A percentile compares a stretch with the other conserved stretches of the same genome.
These are phyloP conservation scores for Entonaema liquescens DNA, from an alignment of 495 filamentous ascomycete genomes.

Conservation along the genomic window DNA sequence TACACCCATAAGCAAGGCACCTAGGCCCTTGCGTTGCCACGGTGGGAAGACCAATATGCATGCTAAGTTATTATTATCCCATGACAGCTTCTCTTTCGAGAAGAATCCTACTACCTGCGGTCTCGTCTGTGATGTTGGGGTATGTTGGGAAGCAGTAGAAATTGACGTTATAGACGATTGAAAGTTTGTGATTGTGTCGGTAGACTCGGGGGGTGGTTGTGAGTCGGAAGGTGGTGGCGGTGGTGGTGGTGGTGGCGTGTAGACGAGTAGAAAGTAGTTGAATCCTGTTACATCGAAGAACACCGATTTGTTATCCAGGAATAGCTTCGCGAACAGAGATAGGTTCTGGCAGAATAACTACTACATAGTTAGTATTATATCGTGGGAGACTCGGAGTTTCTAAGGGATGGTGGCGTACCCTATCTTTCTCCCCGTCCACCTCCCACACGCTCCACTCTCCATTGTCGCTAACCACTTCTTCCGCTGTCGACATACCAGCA, in stretches of 20 bases:
- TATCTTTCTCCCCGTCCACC: slow-evolving; percentile 86
- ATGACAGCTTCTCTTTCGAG: slow-evolving; percentile 97
- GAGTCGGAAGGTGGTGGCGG: slow-evolving; percentile 45
- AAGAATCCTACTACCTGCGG: slow-evolving; percentile 89
- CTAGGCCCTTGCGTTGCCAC: slow-evolving; percentile 89
- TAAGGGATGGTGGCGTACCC: slow-evolving; percentile 56
- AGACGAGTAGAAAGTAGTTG: slow-evolving; percentile 89
- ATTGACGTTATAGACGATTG: background rate
- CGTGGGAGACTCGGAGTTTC: background rate
- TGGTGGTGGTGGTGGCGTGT: slow-evolving; percentile 63
- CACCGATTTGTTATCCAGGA: slow-evolving; percentile 97
- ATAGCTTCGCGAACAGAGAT: slow-evolving; percentile 96
- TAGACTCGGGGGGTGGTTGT: slow-evolving; percentile 1
- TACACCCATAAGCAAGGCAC: slow-evolving; percentile 88
- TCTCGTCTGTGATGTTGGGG: slow-evolving; percentile 23
- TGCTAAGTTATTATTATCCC: slow-evolving; percentile 98
- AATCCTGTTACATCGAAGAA: slow-evolving; percentile 97
- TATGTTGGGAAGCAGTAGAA: background rate
- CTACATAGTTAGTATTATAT: slow-evolving; percentile 16
- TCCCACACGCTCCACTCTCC: slow-evolving; percentile 78
- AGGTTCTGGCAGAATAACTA: slow-evolving; percentile 94
- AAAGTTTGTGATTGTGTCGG: background rate
- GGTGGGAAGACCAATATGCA: slow-evolving; percentile 97
- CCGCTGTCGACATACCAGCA: slow-evolving; percentile 45
- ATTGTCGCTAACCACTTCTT: slow-evolving; percentile 64